Base-by-base conservation (phyloP, 306 rosid species). In the Acacia crassicarpa region DNA sequence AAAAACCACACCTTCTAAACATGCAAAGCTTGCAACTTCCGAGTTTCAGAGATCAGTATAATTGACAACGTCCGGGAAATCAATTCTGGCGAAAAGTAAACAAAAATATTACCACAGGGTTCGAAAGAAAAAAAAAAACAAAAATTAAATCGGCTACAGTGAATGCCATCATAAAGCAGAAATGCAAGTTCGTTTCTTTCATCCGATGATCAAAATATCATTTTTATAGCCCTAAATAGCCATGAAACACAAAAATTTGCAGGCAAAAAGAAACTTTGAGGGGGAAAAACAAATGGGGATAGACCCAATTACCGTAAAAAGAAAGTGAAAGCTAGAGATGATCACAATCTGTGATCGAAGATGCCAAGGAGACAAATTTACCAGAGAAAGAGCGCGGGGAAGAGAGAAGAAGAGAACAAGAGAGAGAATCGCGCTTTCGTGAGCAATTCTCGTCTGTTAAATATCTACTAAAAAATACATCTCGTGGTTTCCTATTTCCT, bases 11-110 rank as follows among this genome's bases (percentile, higher is more conserved):
- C 87, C 87, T 88, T 83, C 54, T 72, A 72, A 80, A 77, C 90
- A 88, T 88, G 85, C 81, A 88, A 84, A 84, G 86, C 81, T 85
- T 72, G 82, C 74, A 78, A 66, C 88, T 83, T 83, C 75, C 76
- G 67, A 85, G 83, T 83, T 73, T 74, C 83, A 70, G 62, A 67
- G 79, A 80, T 85, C 83, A 82, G 81, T 48, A 76, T 51, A 82
- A 58, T 70, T 58, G 43, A 72, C 72, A 35, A 68, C 74, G 54
- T 74, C 71, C 53, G 65, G 80, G 72, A 79, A 85, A 70, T 45
- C 74, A 67, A 80, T 84, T 72, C 87, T 88, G 81, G 65, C 74
- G 45, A 69, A 77, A 61, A 84, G 58, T 75, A 80, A 53, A 62
- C 43, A 2, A 53, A 33, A 81, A 78, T 66, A 66, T 79, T 40